Evolutionary conservation across 805 yeast species (phyloP).

Genomic region (Priceomyces melissophilus): DNA sequence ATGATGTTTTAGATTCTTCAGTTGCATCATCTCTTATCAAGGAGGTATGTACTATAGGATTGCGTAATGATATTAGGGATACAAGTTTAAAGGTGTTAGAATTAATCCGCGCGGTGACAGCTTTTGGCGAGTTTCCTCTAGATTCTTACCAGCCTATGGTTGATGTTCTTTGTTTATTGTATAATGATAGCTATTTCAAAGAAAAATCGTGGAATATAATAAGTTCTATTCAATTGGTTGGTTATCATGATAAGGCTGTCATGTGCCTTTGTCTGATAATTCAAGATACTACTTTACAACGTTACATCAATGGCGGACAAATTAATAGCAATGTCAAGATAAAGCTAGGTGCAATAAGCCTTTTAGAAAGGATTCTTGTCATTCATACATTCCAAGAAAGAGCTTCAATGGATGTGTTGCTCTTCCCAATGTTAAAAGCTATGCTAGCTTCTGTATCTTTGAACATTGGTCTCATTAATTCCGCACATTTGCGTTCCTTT

Average conservation of each 20-base stretch:
- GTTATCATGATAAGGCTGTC: conserved; percentile 26
- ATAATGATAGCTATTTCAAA: conserved; percentile 31
- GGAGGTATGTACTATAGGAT: conserved; percentile 34
- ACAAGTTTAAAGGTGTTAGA: conserved; percentile 38
- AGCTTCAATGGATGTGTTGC: conserved; percentile 12
- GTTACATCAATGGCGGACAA: conserved; percentile 2
- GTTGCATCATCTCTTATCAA: conserved; percentile 29
- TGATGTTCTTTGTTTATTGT: conserved; percentile 45
- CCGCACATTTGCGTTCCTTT: conserved; percentile 38
- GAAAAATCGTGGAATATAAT: conserved; percentile 38
- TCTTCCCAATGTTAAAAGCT: conserved; percentile 30
- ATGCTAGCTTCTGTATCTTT: conserved; percentile 27
- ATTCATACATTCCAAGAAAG: conserved; percentile 20
- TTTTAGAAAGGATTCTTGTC: conserved; percentile 30
- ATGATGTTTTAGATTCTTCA: conserved; percentile 40
- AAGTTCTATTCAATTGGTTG: conserved; percentile 33
- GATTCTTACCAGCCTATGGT: conserved; percentile 33
- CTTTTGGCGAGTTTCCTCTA: conserved; percentile 47
- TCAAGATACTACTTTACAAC: conserved; percentile 1
- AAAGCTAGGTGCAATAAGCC: conserved; percentile 35
- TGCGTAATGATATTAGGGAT: conserved; percentile 32
- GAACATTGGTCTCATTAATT: conserved; percentile 36
- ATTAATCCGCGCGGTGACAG: conserved; percentile 41
- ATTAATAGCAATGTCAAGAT: conserved; percentile 4
- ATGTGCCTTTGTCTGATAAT: conserved; percentile 15